These are phyloP conservation scores for Fusarium compactum DNA, from an alignment of 2,329 filamentous ascomycete genomes.

Conservation along the genomic window DNA sequence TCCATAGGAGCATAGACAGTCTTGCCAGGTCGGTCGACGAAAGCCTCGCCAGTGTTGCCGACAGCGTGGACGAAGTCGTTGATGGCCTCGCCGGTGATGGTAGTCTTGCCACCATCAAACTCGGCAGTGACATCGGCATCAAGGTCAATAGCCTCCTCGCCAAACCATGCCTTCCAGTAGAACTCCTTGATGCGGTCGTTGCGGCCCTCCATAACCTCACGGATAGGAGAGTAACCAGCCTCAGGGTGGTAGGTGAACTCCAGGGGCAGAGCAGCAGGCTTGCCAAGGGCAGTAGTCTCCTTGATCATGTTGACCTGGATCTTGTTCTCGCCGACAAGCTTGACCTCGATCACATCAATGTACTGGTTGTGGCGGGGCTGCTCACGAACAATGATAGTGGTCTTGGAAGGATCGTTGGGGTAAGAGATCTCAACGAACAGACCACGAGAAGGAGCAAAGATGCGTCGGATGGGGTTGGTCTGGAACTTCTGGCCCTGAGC, in stretches of 20 bases:
- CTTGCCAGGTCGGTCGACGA: constrained; percentile 95
- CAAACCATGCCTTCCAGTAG: constrained; percentile 99
- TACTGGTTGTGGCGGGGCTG: constrained; percentile 88
- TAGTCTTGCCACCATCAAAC: constrained; percentile 90
- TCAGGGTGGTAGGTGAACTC: constrained; percentile 95
- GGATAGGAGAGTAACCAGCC: constrained; percentile 96
- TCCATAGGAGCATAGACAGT: constrained; percentile 97
- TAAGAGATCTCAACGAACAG: constrained; percentile 89
- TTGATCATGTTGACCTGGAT: constrained; percentile 93
- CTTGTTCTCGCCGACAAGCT: constrained; percentile 78
- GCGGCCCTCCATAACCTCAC: constrained; percentile 93
- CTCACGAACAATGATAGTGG: constrained; percentile 87
- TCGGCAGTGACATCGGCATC: constrained; percentile 86
- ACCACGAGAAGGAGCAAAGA: constrained; percentile 87
- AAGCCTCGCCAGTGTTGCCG: constrained; percentile 96
- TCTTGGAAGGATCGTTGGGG: constrained; percentile 85
- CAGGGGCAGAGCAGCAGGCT: constrained; percentile 84
- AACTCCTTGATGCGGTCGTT: constrained; percentile 99
- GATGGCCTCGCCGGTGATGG: constrained; percentile 91
- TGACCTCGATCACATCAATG: constrained; percentile 88
- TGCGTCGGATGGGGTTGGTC: constrained; percentile 93
- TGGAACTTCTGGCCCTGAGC: constrained; percentile 97
- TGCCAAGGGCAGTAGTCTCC: constrained; percentile 86
- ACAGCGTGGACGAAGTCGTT: constrained; percentile 99
- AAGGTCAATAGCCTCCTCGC: constrained; percentile 84